Base-by-base conservation (phyloP, 2,329 filamentous ascomycete species). In the Zasmidium cellare region DNA sequence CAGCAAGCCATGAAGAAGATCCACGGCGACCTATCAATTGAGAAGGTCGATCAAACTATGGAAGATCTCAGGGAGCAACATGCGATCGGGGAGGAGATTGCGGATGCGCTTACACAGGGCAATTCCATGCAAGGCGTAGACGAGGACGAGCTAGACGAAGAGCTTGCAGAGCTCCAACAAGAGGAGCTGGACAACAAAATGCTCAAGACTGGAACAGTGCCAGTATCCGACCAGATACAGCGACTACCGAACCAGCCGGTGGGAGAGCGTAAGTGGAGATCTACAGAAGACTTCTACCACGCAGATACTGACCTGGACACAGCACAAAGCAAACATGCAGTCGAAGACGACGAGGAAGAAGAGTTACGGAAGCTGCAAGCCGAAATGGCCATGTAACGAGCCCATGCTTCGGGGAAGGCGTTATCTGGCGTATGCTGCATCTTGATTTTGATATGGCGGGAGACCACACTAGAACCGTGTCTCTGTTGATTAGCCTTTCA, bases 41-140 rank as follows among this genome's bases (percentile, higher is more conserved):
- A 97, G 69, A 94, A 96, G 78, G 93, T 99, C 62, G 93, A 97
- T 75, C 84, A 91, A 75, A 93, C 91, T 54, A 97, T 97, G 93
- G 93, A 96, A 72, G 85, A 88, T 75, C 82, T 99, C 63, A 86
- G 90, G 68, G 93, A 97, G 75, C 92, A 96, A 75, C 94, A 96
- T 76, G 88, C 86, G 55, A 87, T 97, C 74, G 93, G 90, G 79
- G 88, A 97, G 75, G 93, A 99, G 74, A 97, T 99, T 71, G 88
- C 88, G 70, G 85, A 86, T 67, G 92, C 90, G 45, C 94, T 99
- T 69, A 91, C 90, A 24, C 72, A 86, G 76, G 77, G 86, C 84
- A 74, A 83, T 80, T 64, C 79, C 87, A 64, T 85, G 82, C 74
- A 87, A 88, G 71, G 81, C 82, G 79, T 94, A 69, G 93, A 97